phyloP scores from a whole-genome alignment of 176 grass and related monocot genomes.

The Hordeum marinum region DNA sequence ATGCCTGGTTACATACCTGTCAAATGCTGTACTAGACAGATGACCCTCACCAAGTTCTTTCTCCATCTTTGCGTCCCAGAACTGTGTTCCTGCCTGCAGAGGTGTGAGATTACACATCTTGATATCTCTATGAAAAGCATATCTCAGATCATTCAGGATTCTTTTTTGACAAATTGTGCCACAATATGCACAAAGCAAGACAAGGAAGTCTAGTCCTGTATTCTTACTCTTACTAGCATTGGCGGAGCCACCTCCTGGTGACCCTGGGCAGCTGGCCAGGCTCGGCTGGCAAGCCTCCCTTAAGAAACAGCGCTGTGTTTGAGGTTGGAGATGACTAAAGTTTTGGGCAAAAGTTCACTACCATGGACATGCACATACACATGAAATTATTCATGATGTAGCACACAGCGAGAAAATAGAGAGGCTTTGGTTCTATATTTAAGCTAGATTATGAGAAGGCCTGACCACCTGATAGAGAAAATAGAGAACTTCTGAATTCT shows the following conservation, averaged over 20 bases:
- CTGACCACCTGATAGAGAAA: neutral
- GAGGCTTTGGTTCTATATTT: neutral
- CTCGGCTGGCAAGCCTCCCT: neutral
- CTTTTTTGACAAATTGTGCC: neutral
- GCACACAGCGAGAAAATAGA: neutral
- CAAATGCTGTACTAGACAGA: slow-evolving; percentile 82
- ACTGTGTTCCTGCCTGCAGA: slow-evolving; percentile 91
- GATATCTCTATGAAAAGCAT: slow-evolving; percentile 1
- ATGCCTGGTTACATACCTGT: slow-evolving; percentile 50
- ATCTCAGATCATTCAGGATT: slow-evolving; percentile 12
- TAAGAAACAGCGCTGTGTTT: neutral
- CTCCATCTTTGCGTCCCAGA: slow-evolving; percentile 98
- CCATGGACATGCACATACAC: neutral
- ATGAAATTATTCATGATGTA: neutral
- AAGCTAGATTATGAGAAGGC: neutral
- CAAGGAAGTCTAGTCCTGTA: neutral
- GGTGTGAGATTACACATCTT: neutral
- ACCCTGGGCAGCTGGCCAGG: neutral
- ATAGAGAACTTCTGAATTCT: neutral
- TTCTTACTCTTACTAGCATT: neutral
- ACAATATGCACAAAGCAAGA: neutral
- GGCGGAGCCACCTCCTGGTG: neutral
- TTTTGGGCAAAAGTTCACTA: neutral
- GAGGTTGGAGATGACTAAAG: neutral
- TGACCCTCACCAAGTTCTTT: slow-evolving; percentile 76